These are phyloP conservation scores for Penicillium sp. DNA, from an alignment of 2,329 filamentous ascomycete genomes.

Conservation along the genomic window DNA sequence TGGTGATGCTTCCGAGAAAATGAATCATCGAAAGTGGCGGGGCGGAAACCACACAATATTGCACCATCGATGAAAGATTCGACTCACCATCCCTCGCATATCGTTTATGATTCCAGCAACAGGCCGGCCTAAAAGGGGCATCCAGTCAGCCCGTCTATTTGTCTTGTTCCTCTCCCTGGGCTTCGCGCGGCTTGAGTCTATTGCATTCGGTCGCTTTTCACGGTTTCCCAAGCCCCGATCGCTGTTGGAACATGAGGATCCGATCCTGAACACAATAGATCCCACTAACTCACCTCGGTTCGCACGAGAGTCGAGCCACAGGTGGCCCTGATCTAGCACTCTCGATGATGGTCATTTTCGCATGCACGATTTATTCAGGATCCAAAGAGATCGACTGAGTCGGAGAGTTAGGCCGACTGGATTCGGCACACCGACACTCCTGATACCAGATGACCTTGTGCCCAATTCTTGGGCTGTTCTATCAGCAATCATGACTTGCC, in stretches of 20 bases:
- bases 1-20: slow-evolving; percentile 4
- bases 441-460: neutral
- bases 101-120: slow-evolving; percentile 16
- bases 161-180: neutral
- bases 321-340: slow-evolving; percentile 15
- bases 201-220: slow-evolving; percentile 10
- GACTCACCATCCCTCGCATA: slow-evolving; percentile 26
- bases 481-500: neutral
- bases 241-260: neutral
- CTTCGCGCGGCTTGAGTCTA: neutral
- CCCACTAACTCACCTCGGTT: slow-evolving; percentile 27
- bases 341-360: slow-evolving; percentile 10
- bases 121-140: slow-evolving; percentile 10
- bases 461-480: too few relatives aligned
- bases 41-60: slow-evolving; percentile 17
- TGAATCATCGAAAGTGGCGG: slow-evolving; percentile 22
- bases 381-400: slow-evolving; percentile 5
- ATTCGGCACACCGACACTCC: neutral
- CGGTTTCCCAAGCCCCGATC: neutral
- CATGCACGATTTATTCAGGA: neutral
- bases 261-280: neutral
- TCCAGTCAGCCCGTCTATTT: slow-evolving; percentile 2
- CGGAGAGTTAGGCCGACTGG: neutral
- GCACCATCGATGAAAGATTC: slow-evolving; percentile 22
- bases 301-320: slow-evolving; percentile 30